A percentile compares a stretch with the other conserved stretches of the same genome.
Conservation (phyloP, 768 basidiomycete species). For the Collybia mongolica region DNA sequence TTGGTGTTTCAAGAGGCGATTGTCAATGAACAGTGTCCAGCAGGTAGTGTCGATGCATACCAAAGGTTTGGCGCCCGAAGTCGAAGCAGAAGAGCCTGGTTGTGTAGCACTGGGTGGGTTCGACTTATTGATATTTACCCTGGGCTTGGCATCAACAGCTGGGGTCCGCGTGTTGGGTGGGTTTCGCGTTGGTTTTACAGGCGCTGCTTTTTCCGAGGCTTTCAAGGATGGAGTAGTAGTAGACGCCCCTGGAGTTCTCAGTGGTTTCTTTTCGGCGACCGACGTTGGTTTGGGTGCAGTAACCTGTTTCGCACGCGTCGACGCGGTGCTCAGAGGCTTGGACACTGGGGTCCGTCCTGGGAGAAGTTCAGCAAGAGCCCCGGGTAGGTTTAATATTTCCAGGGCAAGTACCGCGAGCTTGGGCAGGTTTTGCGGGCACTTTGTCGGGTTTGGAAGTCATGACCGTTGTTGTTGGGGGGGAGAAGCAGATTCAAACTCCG, state of each 20-base stretch:
- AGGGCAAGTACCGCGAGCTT: slow-evolving; percentile 25
- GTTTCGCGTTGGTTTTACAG: not conserved
- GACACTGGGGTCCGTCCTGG: slow-evolving; percentile 23
- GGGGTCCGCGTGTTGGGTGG: not conserved
- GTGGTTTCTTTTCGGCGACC: not conserved
- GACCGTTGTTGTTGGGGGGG: not conserved
- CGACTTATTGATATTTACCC: not conserved
- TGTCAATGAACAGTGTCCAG: slow-evolving; percentile 1
- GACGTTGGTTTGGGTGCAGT: not conserved
- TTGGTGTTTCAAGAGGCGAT: not conserved
- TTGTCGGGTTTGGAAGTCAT: slow-evolving; percentile 3
- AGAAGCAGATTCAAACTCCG: slow-evolving; percentile 17
- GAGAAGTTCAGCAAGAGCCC: slow-evolving; percentile 19
- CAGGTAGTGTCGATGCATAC: slow-evolving; percentile 1
- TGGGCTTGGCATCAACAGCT: not conserved
- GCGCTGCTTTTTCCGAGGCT: not conserved
- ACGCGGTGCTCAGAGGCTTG: slow-evolving; percentile 19
- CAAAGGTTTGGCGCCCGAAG: slow-evolving; percentile 2
- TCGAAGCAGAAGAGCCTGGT: not conserved
- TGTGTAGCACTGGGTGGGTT: not conserved
- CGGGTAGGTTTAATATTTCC: slow-evolving; percentile 6
- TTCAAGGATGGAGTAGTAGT: slow-evolving; percentile 1
- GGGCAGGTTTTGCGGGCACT: slow-evolving; percentile 8
- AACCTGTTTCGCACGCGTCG: slow-evolving; percentile 12
- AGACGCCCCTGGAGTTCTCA: not conserved